These are phyloP conservation scores for Aegilops bicornis DNA, from an alignment of 176 grass and related monocot genomes.

Conservation along the genomic window DNA sequence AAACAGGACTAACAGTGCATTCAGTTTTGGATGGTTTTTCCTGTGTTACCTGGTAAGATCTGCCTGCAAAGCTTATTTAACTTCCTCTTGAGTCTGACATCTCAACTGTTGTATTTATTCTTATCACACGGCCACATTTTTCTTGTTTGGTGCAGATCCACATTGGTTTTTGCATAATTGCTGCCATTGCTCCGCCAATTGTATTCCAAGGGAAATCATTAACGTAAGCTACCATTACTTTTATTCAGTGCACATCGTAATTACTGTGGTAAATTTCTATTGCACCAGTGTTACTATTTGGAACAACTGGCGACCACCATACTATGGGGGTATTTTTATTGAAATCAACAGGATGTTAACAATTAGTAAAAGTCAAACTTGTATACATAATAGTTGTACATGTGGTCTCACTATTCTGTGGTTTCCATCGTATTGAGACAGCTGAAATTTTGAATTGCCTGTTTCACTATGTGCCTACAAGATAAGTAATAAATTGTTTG, in stretches of 20 bases:
- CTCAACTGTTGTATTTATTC: neutral
- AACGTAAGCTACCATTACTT: constrained; percentile 54
- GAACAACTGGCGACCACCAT: neutral
- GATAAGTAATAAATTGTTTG: neutral
- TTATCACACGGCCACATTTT: neutral
- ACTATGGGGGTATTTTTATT: neutral
- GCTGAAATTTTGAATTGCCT: neutral
- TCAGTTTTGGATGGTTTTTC: constrained; percentile 93
- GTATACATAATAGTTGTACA: neutral
- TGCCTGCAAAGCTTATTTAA: neutral
- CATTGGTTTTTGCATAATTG: constrained; percentile 89
- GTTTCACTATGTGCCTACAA: neutral
- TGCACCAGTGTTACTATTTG: neutral
- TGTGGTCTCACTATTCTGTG: neutral
- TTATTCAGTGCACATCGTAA: neutral
- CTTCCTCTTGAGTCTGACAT: neutral
- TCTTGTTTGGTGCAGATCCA: constrained; percentile 62
- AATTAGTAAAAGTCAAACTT: neutral
- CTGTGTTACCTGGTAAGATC: constrained; percentile 73
- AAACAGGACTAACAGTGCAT: constrained; percentile 79
- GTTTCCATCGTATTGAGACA: neutral
- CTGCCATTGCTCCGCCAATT: constrained; percentile 93
- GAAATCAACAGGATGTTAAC: neutral
- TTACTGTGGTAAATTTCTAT: neutral
- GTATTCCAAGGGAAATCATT: constrained; percentile 80